Percentiles rank a stretch among this genome's conserved stretches.
phyloP scores from a whole-genome alignment of 2,329 filamentous ascomycete genomes.

The Microcera coccophila region DNA sequence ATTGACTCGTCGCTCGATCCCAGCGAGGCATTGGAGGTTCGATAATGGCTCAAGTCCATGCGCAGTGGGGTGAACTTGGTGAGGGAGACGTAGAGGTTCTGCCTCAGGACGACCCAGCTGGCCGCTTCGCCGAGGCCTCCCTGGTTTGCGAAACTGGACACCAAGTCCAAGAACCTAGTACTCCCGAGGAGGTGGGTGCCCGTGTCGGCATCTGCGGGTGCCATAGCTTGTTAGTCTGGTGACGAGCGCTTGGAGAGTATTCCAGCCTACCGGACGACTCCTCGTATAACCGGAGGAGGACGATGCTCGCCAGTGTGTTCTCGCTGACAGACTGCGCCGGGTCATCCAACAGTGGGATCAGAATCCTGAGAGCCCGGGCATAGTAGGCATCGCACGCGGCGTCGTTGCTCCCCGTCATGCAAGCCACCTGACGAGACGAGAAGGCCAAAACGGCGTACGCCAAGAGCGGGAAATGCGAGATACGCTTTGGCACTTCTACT shows the following conservation, averaged over 20 bases:
- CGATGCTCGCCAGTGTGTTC: conserved; percentile 37
- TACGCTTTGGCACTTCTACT: conserved; percentile 38
- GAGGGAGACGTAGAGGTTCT: conserved; percentile 46
- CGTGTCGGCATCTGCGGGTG: conserved; percentile 23
- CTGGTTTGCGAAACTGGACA: conserved; percentile 24
- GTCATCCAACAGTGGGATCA: conserved; percentile 36
- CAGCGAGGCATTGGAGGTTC: conserved; percentile 20
- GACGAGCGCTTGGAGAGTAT: not conserved
- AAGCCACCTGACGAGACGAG: conserved; percentile 21
- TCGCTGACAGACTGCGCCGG: conserved; percentile 33
- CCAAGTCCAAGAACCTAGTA: conserved; percentile 24
- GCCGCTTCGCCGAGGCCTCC: conserved; percentile 40
- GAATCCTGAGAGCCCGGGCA: conserved; percentile 37
- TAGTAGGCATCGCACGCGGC: conserved; percentile 39
- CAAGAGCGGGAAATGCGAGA: conserved; percentile 37
- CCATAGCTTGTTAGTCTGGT: too few species aligned
- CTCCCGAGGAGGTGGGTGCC: conserved; percentile 27
- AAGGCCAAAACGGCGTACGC: conserved; percentile 27
- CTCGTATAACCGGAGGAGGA: conserved; percentile 38
- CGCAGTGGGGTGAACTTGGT: conserved; percentile 36
- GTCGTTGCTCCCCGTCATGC: conserved; percentile 13
- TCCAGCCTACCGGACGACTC: conserved; percentile 34
- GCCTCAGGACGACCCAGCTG: conserved; percentile 46
- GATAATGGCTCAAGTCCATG: conserved; percentile 35
- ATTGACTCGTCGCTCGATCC: conserved; percentile 23